Base-by-base conservation (phyloP, 2,329 filamentous ascomycete species). In the Penicillium griseofulvum region DNA sequence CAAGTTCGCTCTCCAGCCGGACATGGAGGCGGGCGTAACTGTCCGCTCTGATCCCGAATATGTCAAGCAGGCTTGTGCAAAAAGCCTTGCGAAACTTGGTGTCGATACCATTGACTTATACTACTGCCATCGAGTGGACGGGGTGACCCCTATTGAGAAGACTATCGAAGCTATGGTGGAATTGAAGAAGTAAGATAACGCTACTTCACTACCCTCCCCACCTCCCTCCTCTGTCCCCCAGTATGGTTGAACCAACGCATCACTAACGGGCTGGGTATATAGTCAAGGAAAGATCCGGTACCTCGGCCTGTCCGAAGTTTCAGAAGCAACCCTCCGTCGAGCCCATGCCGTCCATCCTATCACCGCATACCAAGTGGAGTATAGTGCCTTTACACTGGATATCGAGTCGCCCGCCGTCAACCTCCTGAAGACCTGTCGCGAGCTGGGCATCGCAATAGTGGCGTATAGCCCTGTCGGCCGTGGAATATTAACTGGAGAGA, bases 401-500 rank as follows among this genome's bases (percentile, higher is more conserved):
- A 79, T 81, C 55, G 80, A 82, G 63, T 68, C 71, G 4, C 66
- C 73, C 0, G 68, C 75, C 0, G 67, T 24, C 11, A 24, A 77
- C 24, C 70, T 87, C 1, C 72, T 87, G 1, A 69, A 75, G 28
- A 83, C 83, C 0, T 81, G 78, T n/a, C 74, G 78, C 3, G 82
- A 86, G 64, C 78, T 87, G 3, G 84, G 83, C 1, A 73, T 84
- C 2, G 73, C 81, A 0, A 71, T 83, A 6, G 76, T 88, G 2
- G 79, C 82, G 2, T 86, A 84, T 70, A 80, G 78, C 16, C 85
- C 85, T 2, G 76, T 88, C 2, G 83, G 83, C 2, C 77, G 83
- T 1, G 84, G 85, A 10, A 69, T 87, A 56, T 64, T 87, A 24
- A 80, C 81, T 0, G 83, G 83, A 3, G 66, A 69, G 6, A 78